A percentile compares a stretch with the other conserved stretches of the same genome.
phyloP scores from a whole-genome alignment of 23 red algal species.

The Gracilaria caudata region DNA sequence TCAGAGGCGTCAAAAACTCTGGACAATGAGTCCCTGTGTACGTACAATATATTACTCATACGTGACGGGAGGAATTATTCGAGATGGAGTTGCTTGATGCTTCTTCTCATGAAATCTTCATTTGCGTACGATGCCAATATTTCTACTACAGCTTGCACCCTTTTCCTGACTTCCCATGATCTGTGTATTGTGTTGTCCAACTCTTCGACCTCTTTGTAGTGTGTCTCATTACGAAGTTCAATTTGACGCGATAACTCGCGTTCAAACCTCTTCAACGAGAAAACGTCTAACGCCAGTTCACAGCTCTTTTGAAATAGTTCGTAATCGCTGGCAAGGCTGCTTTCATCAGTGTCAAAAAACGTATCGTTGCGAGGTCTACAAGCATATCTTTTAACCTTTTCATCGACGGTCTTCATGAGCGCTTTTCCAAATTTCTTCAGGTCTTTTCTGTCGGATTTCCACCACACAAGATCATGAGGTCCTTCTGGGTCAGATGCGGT shows the following conservation, averaged over 20 bases:
- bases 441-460: not conserved
- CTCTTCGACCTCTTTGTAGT: conserved; percentile 20
- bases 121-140: conserved; percentile 16
- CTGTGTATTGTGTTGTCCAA: conserved; percentile 10
- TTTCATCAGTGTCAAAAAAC: conserved; percentile 13
- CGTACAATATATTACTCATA: too few species aligned
- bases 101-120: conserved; percentile 28
- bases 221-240: not conserved
- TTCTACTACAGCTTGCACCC: conserved; percentile 7
- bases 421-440: conserved; percentile 10
- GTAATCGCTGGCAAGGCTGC: conserved; percentile 12
- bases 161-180: conserved; percentile 10
- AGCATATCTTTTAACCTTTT: not conserved
- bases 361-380: conserved; percentile 13
- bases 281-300: not conserved
- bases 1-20: not conserved
- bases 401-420: conserved; percentile 3
- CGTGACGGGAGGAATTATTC: not conserved
- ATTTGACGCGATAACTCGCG: conserved; percentile 3
- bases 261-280: conserved; percentile 11
- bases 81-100: not conserved
- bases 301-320: conserved; percentile 9
- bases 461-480: conserved; percentile 5
- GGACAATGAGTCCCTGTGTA: too few species aligned
- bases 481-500: not conserved